Percentiles rank a stretch among this genome's conserved stretches.
These are phyloP conservation scores for Chaetomium fimeti DNA, from an alignment of 495 filamentous ascomycete species.

Conservation along the genomic window DNA sequence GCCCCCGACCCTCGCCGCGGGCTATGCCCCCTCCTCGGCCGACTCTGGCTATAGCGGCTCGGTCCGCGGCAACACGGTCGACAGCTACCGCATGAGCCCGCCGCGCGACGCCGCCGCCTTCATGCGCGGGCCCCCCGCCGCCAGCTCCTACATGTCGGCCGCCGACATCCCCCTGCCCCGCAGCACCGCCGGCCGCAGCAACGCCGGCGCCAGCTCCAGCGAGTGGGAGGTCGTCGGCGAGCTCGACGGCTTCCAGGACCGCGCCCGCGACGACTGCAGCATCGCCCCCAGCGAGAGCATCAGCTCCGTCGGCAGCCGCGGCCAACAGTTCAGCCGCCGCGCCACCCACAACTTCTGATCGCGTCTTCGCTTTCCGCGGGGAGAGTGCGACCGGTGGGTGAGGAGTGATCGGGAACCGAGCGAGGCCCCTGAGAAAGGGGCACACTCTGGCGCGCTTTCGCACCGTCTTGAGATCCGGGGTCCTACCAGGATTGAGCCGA, in stretches of 20 bases:
- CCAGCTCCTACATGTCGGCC: conserved; percentile 24
- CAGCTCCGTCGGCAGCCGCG: conserved; percentile 29
- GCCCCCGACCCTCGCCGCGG: conserved; percentile 22
- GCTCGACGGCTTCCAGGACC: conserved; percentile 6
- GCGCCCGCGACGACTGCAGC: conserved; percentile 20
- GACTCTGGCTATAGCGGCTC: conserved; percentile 18
- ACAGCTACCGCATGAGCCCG: conserved; percentile 18
- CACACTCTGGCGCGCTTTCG: not conserved
- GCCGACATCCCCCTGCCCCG: conserved; percentile 19
- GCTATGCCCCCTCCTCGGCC: conserved; percentile 26
- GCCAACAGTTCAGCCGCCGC: conserved; percentile 7
- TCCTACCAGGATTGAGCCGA: not conserved
- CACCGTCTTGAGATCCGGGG: not conserved
- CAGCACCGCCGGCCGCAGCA: conserved; percentile 14
- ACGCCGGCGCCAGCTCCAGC: conserved; percentile 2
- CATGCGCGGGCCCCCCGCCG: conserved; percentile 5
- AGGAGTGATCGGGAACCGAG: not conserved
- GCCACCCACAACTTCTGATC: not conserved
- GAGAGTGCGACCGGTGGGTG: not conserved
- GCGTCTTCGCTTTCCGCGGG: not conserved
- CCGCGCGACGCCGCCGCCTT: conserved; percentile 19
- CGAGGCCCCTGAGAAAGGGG: conserved; percentile 8
- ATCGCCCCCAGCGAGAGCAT: conserved; percentile 30
- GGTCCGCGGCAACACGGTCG: conserved; percentile 1
- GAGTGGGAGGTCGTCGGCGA: conserved; percentile 22